Conservation (phyloP, 306 rosid genomes). For the Pterocarpus santalinus region DNA sequence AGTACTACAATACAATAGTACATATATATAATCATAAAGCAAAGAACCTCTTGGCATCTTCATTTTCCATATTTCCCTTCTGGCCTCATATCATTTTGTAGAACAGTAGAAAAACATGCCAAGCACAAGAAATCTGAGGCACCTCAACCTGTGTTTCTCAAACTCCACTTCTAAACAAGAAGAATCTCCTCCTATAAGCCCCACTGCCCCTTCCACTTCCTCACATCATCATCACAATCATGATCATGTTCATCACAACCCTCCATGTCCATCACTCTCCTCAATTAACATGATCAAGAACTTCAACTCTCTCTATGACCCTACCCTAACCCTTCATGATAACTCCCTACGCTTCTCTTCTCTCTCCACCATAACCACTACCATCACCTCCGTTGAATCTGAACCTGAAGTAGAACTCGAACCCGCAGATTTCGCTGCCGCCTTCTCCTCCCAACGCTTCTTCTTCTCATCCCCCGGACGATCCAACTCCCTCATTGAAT, state of each 20-base stretch:
- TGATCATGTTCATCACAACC: constrained; percentile 2
- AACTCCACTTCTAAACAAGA: constrained; percentile 53
- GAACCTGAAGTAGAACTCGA: constrained; percentile 36
- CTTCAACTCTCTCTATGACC: constrained; percentile 90
- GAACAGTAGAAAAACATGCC: constrained; percentile 51
- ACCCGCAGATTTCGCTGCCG: constrained; percentile 67
- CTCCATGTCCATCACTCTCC: constrained; percentile 43
- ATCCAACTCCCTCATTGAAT: constrained; percentile 83
- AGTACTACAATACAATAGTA: constrained; percentile 7
- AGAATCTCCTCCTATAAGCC: constrained; percentile 50
- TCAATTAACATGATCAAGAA: constrained; percentile 61
- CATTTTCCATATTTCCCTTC: neutral
- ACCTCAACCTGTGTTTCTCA: constrained; percentile 67
- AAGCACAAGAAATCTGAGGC: constrained; percentile 50
- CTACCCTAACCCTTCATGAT: constrained; percentile 40
- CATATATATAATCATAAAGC: constrained; percentile 3
- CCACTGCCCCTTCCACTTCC: constrained; percentile 1
- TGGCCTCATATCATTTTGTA: neutral
- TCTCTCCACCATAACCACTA: constrained; percentile 43
- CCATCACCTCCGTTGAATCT: constrained; percentile 15
- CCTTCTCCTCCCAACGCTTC: constrained; percentile 86
- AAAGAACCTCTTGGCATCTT: neutral
- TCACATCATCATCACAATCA: neutral
- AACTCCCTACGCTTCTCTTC: constrained; percentile 53
- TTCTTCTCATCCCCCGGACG: constrained; percentile 91